Evolutionary conservation across 139 green algal species (phyloP), one percentile per base, ranked within the genome.

Genomic region (Chlorella sp.): DNA sequence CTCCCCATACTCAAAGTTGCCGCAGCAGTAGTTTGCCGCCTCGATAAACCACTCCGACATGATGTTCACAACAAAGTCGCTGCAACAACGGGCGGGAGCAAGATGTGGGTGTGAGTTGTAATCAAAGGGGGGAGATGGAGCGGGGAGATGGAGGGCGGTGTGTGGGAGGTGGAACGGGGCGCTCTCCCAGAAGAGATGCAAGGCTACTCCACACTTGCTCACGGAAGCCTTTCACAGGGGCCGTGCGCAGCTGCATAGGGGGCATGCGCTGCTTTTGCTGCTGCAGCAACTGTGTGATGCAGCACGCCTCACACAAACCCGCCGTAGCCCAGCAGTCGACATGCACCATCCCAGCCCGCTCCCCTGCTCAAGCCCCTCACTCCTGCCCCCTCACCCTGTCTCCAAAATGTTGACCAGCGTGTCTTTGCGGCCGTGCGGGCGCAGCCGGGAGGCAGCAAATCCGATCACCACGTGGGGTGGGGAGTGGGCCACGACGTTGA

Each of bases 21-120:
- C 96, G 86, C 96, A 99, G 24, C 96, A 99, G 94, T 98, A 95
- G 91, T 99, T 99, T 82, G 97, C 97, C 1, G 96, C 95, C 93
- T 99, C 97, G 12, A 99, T 86, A 83, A 98, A 99, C 97, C 97
- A 99, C 39, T 99, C 96, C 89, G 93, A 97, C 57, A 99, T 99
- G 88, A 99, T 97, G 92, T 98, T 97, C 48, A 99, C 91, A 32
- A 97, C 95, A 84, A 99, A 98, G 86, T 99, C 95, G 40, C 95
- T 98, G 94, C 80, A 39, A 5, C 0, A n/a, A 53, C 2, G 57
- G 19, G 60, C 34, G 60, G 60, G n/a, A 19, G 36, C 48, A 57
- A 57, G 48, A 5, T 57, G 7, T 57, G 48, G 48, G 5, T 57
- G 48, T 57, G 48, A 57, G 48, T 57, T 57, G 48, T 57, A 9